Base-by-base conservation (phyloP, 306 rosid species). In the Quercus agrifolia region DNA sequence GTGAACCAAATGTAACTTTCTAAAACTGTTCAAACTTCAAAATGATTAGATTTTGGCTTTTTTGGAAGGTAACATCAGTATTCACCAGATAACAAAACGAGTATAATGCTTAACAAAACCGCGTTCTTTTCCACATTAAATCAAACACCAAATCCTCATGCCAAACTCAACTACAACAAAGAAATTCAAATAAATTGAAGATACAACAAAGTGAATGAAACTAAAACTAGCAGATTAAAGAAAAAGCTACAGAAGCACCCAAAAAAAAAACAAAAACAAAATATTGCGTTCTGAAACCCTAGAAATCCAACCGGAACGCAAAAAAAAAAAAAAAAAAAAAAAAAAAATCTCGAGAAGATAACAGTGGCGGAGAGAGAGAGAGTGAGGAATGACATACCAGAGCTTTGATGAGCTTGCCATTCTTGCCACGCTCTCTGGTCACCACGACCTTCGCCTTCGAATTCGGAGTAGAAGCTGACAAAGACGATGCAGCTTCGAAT, bases 371-470 rank as follows among this genome's bases (percentile, higher is more conserved):
- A 23, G 10, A 57, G 74, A 56, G 67, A 23, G 76, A 44, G 5
- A 30, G 64, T 66, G 74, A 74, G 77, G 25, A 27, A 56, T 8
- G 56, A 63, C 54, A 25, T 67, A 96, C 99, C 96, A 96, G 88
- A 83, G 93, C 91, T 56, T 74, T 57, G 86, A 96, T 87, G 70
- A 96, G 98, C 89, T 96, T 96, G 81, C 83, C 87, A 69, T 96
- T 96, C 89, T 96, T 93, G 87, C 99, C 99, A 6, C 90, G 98
- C 87, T 96, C 98, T 87, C 99, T 91, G 75, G 99, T 96, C 73
- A 91, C 98, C 61, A 96, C 94, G 30, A 96, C 99, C 74, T 83
- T 83, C 6, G 88, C 96, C 1, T 76, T 15, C 35, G 33, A 71
- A 87, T 73, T 71, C 2, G 91, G 75, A 62, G 80, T 46, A 23